Evolutionary conservation across 2,329 filamentous ascomycete species (phyloP), one percentile per base, ranked within the genome.

Genomic region (Fusarium sororula): DNA sequence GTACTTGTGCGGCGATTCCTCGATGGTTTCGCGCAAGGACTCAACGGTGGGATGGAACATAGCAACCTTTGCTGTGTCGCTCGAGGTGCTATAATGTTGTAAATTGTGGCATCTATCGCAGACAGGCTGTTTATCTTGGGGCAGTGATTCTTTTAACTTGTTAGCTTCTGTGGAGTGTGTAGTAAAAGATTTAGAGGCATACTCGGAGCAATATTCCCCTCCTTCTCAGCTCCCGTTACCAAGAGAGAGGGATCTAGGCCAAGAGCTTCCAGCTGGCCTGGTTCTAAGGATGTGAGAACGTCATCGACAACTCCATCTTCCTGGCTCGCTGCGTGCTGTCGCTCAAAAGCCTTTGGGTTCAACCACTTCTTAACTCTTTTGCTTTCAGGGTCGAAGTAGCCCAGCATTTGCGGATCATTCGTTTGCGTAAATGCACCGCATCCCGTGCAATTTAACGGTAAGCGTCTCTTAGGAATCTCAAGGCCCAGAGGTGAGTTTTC

Each of bases 61-160:
- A 11, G 93, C 88, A 22, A 89, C 84, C 63, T 79, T 80, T 24
- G 81, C 77, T 5, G 79, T 78, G 17, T 76, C 73, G 45, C 79
- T 78, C 13, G 92, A 93, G 22, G 87, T 85, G 68, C 90, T 90
- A 80, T 98, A 92, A 81, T 98, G 91, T 28, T 92, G 82, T 32
- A 99, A 87, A 39, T 91, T 88, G 81, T 98, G 95, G 79, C 96
- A 99, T 78, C 96, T 90, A 75, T 96, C 93, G 83, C 96, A 99
- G 12, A 97, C 83, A 3, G 93, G 93, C 7, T 83, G 77, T 63
- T 84, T 84, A 6, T 79, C 78, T 9, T 63, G 59, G 7, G 59
- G 54, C 20, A 56, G 45, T 18, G 63, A 68, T 77, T 47, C 61
- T 74, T 37, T 28, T n/a, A n/a, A 18, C 9, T 5, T 28, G n/a